A percentile compares a stretch with the other conserved stretches of the same genome.
Evolutionary conservation across 2,329 filamentous ascomycete species (phyloP).

Genomic region (Aschersonia sp.): DNA sequence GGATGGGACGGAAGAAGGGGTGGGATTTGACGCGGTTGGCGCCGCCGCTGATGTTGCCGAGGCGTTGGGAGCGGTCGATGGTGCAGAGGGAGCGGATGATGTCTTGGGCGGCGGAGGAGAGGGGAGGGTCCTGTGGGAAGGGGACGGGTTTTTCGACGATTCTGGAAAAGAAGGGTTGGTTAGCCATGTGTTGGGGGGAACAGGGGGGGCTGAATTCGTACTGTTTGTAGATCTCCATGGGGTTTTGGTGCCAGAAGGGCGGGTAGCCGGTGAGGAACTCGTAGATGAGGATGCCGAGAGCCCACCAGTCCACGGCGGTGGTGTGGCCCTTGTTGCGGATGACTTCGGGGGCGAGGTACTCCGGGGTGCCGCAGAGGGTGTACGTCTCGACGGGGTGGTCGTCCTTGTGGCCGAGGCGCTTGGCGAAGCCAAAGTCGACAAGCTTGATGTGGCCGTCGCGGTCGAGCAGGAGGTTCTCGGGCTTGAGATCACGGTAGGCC

Average conservation of each 20-base stretch:
- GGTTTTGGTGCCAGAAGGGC: constrained; percentile 77
- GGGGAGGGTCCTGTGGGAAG: constrained; percentile 52
- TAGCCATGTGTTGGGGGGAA: neutral
- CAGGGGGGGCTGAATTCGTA: constrained; percentile 17
- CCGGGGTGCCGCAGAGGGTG: constrained; percentile 70
- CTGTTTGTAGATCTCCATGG: constrained; percentile 78
- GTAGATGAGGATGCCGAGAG: constrained; percentile 69
- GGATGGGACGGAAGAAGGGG: constrained; percentile 57
- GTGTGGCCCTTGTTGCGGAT: constrained; percentile 70
- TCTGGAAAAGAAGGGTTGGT: constrained; percentile 22
- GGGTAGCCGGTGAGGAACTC: constrained; percentile 77
- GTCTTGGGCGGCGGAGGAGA: constrained; percentile 57
- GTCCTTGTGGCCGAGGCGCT: constrained; percentile 49
- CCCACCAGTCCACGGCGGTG: constrained; percentile 78
- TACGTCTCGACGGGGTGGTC: constrained; percentile 53
- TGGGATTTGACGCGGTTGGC: constrained; percentile 59
- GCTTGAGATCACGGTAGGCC: constrained; percentile 71
- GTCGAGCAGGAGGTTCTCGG: constrained; percentile 70
- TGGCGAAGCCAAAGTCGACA: constrained; percentile 77
- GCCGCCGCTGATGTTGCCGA: constrained; percentile 68
- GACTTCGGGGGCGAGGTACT: constrained; percentile 74
- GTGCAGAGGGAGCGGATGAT: constrained; percentile 66
- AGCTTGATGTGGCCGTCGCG: constrained; percentile 67
- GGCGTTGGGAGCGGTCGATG: constrained; percentile 60
- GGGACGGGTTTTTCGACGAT: constrained; percentile 67